Conservation (phyloP, 495 filamentous ascomycete genomes). For the Trichoderma gamsii region DNA sequence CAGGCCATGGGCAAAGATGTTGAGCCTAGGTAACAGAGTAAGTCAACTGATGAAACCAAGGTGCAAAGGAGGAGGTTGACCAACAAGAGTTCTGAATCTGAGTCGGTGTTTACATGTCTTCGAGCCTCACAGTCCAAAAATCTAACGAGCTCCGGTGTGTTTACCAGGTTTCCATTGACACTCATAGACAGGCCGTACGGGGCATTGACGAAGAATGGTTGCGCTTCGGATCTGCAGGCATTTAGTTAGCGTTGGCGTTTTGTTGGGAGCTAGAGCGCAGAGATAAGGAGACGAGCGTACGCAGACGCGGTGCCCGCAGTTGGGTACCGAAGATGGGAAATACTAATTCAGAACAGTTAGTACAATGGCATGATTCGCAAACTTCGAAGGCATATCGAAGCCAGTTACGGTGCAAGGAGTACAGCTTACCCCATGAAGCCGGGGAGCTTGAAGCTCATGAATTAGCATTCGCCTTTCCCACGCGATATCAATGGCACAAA, state of each 20-base stretch:
- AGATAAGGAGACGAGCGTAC: constrained; percentile 23
- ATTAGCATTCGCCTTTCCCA: too few relatives aligned
- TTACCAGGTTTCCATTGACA: constrained; percentile 88
- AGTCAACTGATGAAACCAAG: not conserved
- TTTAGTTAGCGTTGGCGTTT: not conserved
- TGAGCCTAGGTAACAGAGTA: constrained; percentile 57
- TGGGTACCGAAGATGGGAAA: constrained; percentile 85
- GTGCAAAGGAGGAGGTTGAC: not conserved
- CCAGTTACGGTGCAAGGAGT: too few relatives aligned
- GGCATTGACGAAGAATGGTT: constrained; percentile 91
- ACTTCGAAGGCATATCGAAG: too few relatives aligned
- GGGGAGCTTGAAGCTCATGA: too few relatives aligned
- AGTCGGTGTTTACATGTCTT: constrained; percentile 94
- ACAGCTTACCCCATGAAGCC: too few relatives aligned
- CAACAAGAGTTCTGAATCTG: constrained; percentile 70
- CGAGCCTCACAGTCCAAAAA: constrained; percentile 86
- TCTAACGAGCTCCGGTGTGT: constrained; percentile 69
- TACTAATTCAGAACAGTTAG: constrained; percentile 46
- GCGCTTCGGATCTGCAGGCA: constrained; percentile 58
- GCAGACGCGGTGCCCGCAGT: constrained; percentile 77
- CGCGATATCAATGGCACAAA: too few relatives aligned
- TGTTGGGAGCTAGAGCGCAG: not conserved
- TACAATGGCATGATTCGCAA: constrained; percentile 34
- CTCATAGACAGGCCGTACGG: constrained; percentile 68
- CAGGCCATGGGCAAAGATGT: constrained; percentile 88